Percentiles rank a stretch among this genome's conserved stretches.
phyloP scores from a whole-genome alignment of 768 basidiomycete genomes.

The Macrolepiota albuminosa region DNA sequence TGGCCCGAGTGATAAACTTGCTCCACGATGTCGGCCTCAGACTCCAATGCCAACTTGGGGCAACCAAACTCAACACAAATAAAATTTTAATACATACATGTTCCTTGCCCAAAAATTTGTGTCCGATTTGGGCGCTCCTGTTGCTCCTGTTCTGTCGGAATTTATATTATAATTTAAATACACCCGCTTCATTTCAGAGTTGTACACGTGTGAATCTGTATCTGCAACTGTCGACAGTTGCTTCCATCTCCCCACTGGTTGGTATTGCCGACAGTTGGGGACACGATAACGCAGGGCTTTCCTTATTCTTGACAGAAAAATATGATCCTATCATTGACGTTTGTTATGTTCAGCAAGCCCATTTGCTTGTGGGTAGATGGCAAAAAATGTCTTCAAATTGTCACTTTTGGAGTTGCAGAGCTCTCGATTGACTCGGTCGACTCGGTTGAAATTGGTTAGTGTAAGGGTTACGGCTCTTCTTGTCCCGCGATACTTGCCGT shows the following conservation, averaged over 20 bases:
- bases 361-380: background rate
- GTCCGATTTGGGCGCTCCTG: constrained; percentile 1
- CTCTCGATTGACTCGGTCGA: background rate
- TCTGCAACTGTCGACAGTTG: constrained; percentile 3
- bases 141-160: constrained; percentile 2
- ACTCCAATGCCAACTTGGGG: background rate
- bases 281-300: background rate
- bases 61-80: background rate
- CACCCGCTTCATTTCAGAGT: background rate
- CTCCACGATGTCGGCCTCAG: background rate
- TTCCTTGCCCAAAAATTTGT: background rate
- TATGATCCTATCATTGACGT: background rate
- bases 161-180: constrained; percentile 2
- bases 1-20: background rate
- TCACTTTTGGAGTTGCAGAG: background rate
- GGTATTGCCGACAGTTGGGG: background rate
- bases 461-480: background rate
- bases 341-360: background rate
- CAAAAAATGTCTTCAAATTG: background rate
- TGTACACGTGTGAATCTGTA: background rate
- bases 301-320: constrained; percentile 1
- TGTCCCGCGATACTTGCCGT: constrained; percentile 16
- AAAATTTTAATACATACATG: background rate
- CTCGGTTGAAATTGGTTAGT: background rate
- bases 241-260: background rate